Conservation (phyloP, 495 filamentous ascomycete species). For the Annulohypoxylon stygium region DNA sequence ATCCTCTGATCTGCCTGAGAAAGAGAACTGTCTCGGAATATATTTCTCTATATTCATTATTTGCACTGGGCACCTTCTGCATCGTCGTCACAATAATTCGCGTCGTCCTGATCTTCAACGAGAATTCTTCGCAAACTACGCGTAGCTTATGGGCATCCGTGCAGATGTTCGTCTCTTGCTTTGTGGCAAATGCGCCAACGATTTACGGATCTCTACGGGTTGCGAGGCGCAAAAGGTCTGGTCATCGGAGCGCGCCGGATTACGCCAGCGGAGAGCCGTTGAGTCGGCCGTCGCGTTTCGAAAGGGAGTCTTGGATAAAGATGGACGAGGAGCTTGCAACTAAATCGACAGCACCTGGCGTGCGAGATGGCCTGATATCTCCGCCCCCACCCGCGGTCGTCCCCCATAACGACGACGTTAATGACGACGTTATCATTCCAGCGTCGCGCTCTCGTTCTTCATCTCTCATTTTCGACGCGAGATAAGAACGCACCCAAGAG, state of each 20-base stretch:
- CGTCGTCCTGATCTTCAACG: conserved; percentile 51
- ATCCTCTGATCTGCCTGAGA: conserved; percentile 54
- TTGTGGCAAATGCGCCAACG: conserved; percentile 61
- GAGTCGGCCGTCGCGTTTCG: conserved; percentile 26
- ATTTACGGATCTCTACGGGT: conserved; percentile 55
- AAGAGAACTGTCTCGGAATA: conserved; percentile 51
- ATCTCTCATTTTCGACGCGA: not conserved
- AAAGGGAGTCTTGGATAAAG: conserved; percentile 45
- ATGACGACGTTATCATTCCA: conserved; percentile 16
- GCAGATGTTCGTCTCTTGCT: conserved; percentile 58
- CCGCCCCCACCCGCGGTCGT: conserved; percentile 4
- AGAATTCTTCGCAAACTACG: conserved; percentile 54
- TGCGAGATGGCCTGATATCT: conserved; percentile 9
- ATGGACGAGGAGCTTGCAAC: conserved; percentile 42
- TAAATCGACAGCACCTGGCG: not conserved
- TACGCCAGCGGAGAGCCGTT: conserved; percentile 21
- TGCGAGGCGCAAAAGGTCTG: conserved; percentile 36
- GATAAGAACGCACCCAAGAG: not conserved
- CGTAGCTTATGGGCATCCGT: conserved; percentile 60
- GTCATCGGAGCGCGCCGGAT: conserved; percentile 10
- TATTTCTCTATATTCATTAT: conserved; percentile 55
- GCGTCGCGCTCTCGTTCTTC: conserved; percentile 16
- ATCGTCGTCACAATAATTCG: conserved; percentile 59
- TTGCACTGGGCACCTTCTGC: conserved; percentile 59
- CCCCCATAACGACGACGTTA: conserved; percentile 4